Conservation (phyloP, 805 yeast species). For the Wickerhamomyces rabaulensis region DNA sequence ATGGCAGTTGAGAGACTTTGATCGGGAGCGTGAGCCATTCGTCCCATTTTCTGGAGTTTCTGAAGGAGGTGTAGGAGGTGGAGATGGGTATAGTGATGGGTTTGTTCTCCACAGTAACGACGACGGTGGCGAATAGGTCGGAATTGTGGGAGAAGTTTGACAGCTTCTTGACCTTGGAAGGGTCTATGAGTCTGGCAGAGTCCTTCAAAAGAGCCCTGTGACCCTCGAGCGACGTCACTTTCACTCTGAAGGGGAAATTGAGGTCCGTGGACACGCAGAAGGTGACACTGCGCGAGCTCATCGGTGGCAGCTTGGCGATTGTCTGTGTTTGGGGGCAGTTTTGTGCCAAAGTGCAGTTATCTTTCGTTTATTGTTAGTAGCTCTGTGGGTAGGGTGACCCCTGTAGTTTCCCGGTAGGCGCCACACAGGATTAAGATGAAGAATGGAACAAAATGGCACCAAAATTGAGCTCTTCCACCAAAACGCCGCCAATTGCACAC, state of each 20-base stretch:
- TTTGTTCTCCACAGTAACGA: conserved; percentile 38
- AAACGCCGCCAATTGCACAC: background rate
- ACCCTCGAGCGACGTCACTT: conserved; percentile 44
- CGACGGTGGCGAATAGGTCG: conserved; percentile 40
- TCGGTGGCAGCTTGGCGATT: conserved; percentile 1
- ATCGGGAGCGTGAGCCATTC: conserved; percentile 73
- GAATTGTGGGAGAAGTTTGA: conserved; percentile 33
- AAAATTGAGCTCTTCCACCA: background rate
- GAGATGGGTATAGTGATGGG: conserved; percentile 45
- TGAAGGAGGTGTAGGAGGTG: conserved; percentile 44
- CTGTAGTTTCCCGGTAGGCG: background rate
- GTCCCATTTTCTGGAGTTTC: conserved; percentile 52
- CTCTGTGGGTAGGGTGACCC: background rate
- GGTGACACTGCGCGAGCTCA: conserved; percentile 37
- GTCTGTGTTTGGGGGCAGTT: background rate
- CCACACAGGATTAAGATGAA: background rate
- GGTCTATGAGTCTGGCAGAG: conserved; percentile 43
- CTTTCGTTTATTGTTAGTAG: background rate
- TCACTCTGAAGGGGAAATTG: conserved; percentile 42
- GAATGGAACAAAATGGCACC: background rate
- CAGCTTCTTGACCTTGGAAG: conserved; percentile 35
- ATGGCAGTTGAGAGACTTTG: conserved; percentile 62
- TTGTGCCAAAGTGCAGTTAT: background rate
- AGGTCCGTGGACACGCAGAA: conserved; percentile 56
- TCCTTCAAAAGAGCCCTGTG: conserved; percentile 33